These are phyloP conservation scores for Naegleria gruberi DNA, from an alignment of 208 protist genomes.

Conservation along the genomic window DNA sequence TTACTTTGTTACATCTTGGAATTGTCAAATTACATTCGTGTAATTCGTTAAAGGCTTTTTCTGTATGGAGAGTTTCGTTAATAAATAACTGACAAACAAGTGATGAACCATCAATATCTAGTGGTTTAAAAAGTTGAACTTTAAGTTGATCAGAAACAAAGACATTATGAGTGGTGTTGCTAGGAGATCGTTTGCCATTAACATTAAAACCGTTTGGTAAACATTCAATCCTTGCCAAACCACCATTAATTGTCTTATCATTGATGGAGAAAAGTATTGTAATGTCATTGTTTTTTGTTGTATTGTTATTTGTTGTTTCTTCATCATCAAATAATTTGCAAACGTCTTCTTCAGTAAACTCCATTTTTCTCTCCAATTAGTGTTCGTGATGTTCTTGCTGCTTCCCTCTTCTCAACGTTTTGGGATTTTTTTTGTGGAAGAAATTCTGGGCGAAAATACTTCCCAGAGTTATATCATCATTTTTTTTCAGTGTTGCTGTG, in stretches of 20 bases:
- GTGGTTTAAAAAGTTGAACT: not conserved
- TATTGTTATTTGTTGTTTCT: not conserved
- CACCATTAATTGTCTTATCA: not conserved
- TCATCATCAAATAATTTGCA: not conserved
- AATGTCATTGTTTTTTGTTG: not conserved
- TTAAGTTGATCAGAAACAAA: not conserved
- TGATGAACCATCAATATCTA: not conserved
- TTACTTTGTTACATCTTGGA: not conserved
- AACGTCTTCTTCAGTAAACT: not conserved
- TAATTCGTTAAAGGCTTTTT: not conserved
- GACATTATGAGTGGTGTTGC: not conserved
- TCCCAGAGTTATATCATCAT: no score
- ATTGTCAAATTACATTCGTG: not conserved
- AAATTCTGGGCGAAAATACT: not conserved
- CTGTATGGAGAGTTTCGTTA: not conserved
- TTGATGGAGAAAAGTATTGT: not conserved
- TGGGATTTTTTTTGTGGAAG: not conserved
- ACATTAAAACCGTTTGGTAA: not conserved
- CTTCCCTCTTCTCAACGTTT: not conserved
- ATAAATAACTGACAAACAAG: not conserved
- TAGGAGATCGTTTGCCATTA: not conserved
- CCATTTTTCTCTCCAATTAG: no score
- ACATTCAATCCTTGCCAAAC: not conserved
- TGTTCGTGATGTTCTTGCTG: not conserved
- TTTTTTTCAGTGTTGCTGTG: no score